phyloP scores from a whole-genome alignment of 768 basidiomycete species.

The Mycena albidolilacea region DNA sequence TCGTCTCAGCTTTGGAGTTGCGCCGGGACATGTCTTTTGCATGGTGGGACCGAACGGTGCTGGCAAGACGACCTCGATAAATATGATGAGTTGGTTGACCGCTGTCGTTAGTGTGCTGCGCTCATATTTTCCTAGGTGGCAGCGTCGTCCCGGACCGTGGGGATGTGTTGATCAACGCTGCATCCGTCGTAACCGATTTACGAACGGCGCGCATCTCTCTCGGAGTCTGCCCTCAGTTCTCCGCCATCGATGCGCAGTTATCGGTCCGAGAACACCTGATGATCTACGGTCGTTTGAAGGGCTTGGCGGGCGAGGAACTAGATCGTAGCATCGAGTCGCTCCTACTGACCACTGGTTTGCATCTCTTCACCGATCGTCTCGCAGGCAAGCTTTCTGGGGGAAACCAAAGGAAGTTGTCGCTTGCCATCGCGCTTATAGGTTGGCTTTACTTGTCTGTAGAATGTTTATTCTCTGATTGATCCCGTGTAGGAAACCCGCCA shows the following conservation, averaged over 20 bases:
- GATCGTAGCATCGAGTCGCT: conserved; percentile 68
- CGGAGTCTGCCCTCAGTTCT: conserved; percentile 89
- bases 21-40: conserved; percentile 76
- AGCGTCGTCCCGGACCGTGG: conserved; percentile 77
- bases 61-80: conserved; percentile 87
- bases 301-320: conserved; percentile 68
- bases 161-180: conserved; percentile 76
- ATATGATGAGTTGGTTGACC: conserved; percentile 66
- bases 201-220: conserved; percentile 76
- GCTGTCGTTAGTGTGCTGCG: not conserved
- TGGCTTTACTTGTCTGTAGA: conserved; percentile 51
- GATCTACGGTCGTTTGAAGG: conserved; percentile 85
- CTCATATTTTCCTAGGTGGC: conserved; percentile 62
- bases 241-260: conserved; percentile 83
- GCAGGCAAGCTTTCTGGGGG: conserved; percentile 85
- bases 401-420: conserved; percentile 81
- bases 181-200: conserved; percentile 75
- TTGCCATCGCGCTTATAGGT: conserved; percentile 86
- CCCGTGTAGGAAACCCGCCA: conserved; percentile 65
- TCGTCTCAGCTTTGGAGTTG: conserved; percentile 79
- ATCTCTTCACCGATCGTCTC: conserved; percentile 75
- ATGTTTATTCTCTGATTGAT: not conserved
- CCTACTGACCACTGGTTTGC: conserved; percentile 70
- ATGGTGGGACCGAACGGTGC: conserved; percentile 88
- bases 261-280: conserved; percentile 84